Evolutionary conservation across 2,329 filamentous ascomycete genomes (phyloP), one percentile per base, ranked within the genome.

Genomic region (Lachnellula suecica): DNA sequence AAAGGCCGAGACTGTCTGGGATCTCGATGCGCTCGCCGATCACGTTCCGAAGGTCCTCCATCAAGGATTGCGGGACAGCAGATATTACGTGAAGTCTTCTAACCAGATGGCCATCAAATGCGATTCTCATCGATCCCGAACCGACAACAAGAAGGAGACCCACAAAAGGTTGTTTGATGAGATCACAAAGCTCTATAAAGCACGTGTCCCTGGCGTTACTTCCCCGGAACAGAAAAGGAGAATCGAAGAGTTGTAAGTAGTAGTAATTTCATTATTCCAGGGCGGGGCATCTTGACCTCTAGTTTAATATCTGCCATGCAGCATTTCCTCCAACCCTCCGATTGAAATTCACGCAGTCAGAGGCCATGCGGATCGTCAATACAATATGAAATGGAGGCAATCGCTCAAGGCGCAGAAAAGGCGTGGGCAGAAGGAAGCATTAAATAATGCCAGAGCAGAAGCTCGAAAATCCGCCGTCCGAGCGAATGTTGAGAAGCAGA

Each of bases 181-280:
- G 47, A 61, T 70, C 29, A 54, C 45, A 19, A 44, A 51, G 8
- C 60, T 67, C 4, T 66, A 64, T 37, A 62, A 58, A 42, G 54
- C 51, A 13, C 56, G 35, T 7, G 58, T 69, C 9, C 68, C 66
- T 1, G 66, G 66, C 1, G 48, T 62, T 4, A 66, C 66, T 4
- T 57, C 79, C 60, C 73, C 74, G 69, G 79, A 78, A 65, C 76
- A 82, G 55, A 77, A 74, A 54, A 74, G 78, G 57, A 75, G 75
- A 44, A 75, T 82, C 46, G 76, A 79, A 37, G 72, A 61, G 24
- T 43, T 67, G 67, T 69, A 63, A 63, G 66, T 44, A 22, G 10
- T 38, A 31, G 29, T 31, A 31, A 47, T 48, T 49, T 43, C 27
- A 20, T 25, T 24, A 17, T 20, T 7, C 10, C 20, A 9, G 17